Base-by-base conservation (phyloP, 805 yeast genomes). In the Ogataea parapolymorpha region DNA sequence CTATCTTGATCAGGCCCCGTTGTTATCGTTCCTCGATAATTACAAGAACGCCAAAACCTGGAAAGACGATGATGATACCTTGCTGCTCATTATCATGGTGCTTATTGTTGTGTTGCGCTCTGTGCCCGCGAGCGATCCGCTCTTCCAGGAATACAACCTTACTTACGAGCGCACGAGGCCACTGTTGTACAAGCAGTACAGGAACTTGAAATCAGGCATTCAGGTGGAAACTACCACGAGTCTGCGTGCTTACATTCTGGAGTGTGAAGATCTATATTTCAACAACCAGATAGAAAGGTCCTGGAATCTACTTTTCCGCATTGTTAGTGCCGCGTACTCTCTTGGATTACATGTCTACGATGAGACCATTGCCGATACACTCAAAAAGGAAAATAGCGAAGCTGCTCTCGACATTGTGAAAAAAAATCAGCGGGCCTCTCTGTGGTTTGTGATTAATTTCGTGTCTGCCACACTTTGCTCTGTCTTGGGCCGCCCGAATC, bases 401-500 rank as follows among this genome's bases (percentile, higher is more conserved):
- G 49, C 50, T 18, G 55, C 61, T 15, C 50, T 54, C 30, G 54
- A 48, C 32, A 52, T 61, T 22, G 55, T 62, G 5, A 48, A 47
- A 36, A 49, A 51, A 12, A 68, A 69, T 37, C 67, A 63, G 15
- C 62, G 73, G 38, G 65, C 72, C 13, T 66, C 75, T 32, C 63
- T 73, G 5, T 75, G 79, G 78, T 71, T 73, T 42, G 74, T 74
- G 2, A 62, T 75, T 39, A 70, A 72, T 46, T 66, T 70, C 44
- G 58, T 72, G 18, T 61, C 71, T n/a, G 72, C 76, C 2, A 74
- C 72, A 26, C 50, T 72, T 14, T 74, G 79, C 50, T 71, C 78
- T 0, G 70, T 74, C 12, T 58, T 74, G 18, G 79, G 80, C 7
- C 61, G 80, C 46, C 80, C 80, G 3, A 75, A 74, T 46, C 80